A percentile compares a stretch with the other conserved stretches of the same genome.
Conservation (phyloP, 768 basidiomycete species). For the Termitomyces heimii region DNA sequence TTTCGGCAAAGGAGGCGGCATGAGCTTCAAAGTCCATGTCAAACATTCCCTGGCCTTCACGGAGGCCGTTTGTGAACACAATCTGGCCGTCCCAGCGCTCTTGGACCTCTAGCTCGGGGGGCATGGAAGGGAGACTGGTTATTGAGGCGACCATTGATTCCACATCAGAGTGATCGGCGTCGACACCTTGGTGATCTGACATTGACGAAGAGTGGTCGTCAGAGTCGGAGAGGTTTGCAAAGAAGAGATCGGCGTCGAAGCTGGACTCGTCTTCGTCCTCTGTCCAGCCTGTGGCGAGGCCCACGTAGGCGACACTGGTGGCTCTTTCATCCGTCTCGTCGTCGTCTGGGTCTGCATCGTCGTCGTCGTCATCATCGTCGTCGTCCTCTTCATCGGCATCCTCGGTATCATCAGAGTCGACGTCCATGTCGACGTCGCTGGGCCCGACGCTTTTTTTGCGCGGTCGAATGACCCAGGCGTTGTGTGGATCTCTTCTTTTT, state of each 20-base stretch:
- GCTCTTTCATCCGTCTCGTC: conserved; percentile 40
- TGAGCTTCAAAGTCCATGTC: conserved; percentile 70
- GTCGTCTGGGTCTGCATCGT: conserved; percentile 33
- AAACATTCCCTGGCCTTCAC: conserved; percentile 50
- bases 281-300: conserved; percentile 72
- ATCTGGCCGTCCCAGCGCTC: conserved; percentile 75
- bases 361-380: conserved; percentile 35
- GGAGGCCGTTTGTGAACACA: conserved; percentile 61
- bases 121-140: conserved; percentile 21
- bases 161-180: conserved; percentile 38
- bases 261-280: conserved; percentile 67
- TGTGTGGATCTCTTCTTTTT: conserved; percentile 34
- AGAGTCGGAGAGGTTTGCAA: conserved; percentile 66
- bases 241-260: conserved; percentile 83
- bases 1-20: conserved; percentile 45
- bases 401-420: conserved; percentile 54
- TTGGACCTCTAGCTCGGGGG: conserved; percentile 57
- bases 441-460: conserved; percentile 65
- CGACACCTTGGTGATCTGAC: conserved; percentile 30
- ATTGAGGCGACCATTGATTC: conserved; percentile 28
- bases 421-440: conserved; percentile 61
- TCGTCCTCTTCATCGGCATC: conserved; percentile 53
- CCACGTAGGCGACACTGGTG: conserved; percentile 41
- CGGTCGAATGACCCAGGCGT: conserved; percentile 65
- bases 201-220: conserved; percentile 28